Evolutionary conservation across 495 filamentous ascomycete species (phyloP).

Genomic region (Neurospora sp.): DNA sequence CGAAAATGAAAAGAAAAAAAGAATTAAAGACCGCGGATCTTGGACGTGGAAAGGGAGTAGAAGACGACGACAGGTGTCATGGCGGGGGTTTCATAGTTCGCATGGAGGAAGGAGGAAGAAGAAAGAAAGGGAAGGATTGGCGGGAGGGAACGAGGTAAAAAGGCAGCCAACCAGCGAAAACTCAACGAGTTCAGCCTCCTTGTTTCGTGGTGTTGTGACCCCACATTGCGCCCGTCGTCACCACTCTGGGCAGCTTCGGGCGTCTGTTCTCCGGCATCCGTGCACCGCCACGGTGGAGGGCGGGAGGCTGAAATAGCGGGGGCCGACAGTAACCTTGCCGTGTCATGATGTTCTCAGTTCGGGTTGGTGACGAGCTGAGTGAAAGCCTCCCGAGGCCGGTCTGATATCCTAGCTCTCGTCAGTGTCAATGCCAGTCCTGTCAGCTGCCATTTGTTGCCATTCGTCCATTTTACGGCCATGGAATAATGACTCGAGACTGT

Average conservation of each 20-base stretch:
- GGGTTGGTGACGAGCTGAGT: not conserved
- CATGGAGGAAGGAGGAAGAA: constrained; percentile 4
- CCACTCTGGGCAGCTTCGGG: not conserved
- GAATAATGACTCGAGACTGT: not conserved
- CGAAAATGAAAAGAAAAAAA: not conserved
- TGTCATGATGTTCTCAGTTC: not conserved
- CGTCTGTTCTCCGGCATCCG: not conserved
- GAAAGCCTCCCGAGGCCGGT: not conserved
- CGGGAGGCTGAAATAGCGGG: not conserved
- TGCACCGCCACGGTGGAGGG: constrained; percentile 7
- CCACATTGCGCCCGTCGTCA: not conserved
- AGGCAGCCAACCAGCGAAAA: constrained; percentile 15
- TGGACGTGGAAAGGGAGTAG: not conserved
- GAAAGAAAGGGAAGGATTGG: constrained; percentile 4
- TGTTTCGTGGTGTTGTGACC: constrained; percentile 2
- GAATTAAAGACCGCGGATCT: not conserved
- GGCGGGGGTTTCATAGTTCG: constrained; percentile 5
- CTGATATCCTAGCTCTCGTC: not conserved
- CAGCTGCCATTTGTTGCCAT: not conserved
- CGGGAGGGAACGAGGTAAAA: constrained; percentile 1
- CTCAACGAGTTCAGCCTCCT: constrained; percentile 20
- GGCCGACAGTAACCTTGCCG: not conserved
- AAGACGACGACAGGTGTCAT: not conserved
- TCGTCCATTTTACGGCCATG: not conserved
- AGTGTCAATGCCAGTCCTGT: not conserved